These are phyloP conservation scores for Venustampulla echinocandica DNA, from an alignment of 495 filamentous ascomycete genomes.

Conservation along the genomic window DNA sequence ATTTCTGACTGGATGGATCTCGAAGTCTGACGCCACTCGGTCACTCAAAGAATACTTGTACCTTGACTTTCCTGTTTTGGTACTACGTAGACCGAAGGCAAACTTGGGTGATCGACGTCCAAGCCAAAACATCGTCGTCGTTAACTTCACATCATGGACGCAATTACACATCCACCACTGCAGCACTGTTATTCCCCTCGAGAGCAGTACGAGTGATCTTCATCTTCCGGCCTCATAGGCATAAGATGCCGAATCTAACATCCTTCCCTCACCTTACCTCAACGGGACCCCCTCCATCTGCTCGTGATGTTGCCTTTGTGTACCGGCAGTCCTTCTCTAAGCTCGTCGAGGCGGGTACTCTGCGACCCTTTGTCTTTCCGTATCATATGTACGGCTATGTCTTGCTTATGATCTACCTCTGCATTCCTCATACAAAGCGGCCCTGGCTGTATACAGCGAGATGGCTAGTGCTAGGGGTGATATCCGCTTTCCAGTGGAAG, in stretches of 20 bases:
- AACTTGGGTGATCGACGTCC: too few species aligned
- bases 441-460: slow-evolving; percentile 39
- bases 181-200: too few species aligned
- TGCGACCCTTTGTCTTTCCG: slow-evolving; percentile 47
- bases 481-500: slow-evolving; percentile 30
- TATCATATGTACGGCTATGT: slow-evolving; percentile 37
- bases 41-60: too few species aligned
- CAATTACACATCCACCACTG: too few species aligned
- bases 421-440: slow-evolving; percentile 46
- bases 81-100: too few species aligned
- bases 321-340: slow-evolving; percentile 17
- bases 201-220: too few species aligned
- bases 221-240: too few species aligned
- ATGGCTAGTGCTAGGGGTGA: slow-evolving; percentile 38
- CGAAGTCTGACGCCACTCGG: too few species aligned
- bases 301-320: slow-evolving; percentile 3
- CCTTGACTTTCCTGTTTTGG: too few species aligned
- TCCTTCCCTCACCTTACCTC: slow-evolving; percentile 18
- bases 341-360: slow-evolving; percentile 30
- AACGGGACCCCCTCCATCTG: slow-evolving; percentile 8
- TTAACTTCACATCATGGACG: too few species aligned
- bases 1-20: too few species aligned
- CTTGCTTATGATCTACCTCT: slow-evolving; percentile 42
- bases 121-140: too few species aligned
- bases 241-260: neutral